These are phyloP conservation scores for Aspergillus wentii DNA, from an alignment of 495 filamentous ascomycete species.

Conservation along the genomic window DNA sequence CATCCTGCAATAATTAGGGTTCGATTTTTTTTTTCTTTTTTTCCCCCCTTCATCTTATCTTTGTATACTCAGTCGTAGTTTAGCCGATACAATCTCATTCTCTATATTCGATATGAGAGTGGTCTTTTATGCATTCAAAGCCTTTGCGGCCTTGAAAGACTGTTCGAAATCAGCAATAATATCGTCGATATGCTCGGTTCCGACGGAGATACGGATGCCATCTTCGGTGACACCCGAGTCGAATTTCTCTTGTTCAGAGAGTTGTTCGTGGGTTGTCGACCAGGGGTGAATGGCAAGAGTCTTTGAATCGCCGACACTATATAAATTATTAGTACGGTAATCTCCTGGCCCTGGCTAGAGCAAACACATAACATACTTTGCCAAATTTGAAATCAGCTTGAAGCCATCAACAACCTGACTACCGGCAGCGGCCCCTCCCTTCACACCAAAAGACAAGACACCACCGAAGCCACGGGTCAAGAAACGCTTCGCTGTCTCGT, in stretches of 20 bases:
- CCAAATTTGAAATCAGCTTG: conserved; percentile 90
- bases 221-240: conserved; percentile 88
- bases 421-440: conserved; percentile 78
- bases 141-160: conserved; percentile 68
- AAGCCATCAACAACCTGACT: conserved; percentile 88
- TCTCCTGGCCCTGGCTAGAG: too few relatives aligned
- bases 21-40: too few relatives aligned
- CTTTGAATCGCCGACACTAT: conserved; percentile 64
- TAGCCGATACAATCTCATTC: too few relatives aligned
- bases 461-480: conserved; percentile 84
- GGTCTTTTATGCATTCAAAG: too few relatives aligned
- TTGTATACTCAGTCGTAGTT: too few relatives aligned
- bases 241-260: conserved; percentile 74
- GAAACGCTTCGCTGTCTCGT: conserved; percentile 85
- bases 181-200: conserved; percentile 96
- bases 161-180: conserved; percentile 97
- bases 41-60: too few relatives aligned
- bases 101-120: too few relatives aligned
- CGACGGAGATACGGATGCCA: conserved; percentile 92
- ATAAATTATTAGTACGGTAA: conserved; percentile 8
- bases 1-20: too few relatives aligned
- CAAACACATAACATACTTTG: conserved; percentile 53
- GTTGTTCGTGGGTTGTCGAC: conserved; percentile 94
- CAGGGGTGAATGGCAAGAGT: conserved; percentile 96
- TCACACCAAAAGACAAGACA: conserved; percentile 89